Evolutionary conservation across 2,329 filamentous ascomycete species (phyloP).

Genomic region (Cercospora sp.): DNA sequence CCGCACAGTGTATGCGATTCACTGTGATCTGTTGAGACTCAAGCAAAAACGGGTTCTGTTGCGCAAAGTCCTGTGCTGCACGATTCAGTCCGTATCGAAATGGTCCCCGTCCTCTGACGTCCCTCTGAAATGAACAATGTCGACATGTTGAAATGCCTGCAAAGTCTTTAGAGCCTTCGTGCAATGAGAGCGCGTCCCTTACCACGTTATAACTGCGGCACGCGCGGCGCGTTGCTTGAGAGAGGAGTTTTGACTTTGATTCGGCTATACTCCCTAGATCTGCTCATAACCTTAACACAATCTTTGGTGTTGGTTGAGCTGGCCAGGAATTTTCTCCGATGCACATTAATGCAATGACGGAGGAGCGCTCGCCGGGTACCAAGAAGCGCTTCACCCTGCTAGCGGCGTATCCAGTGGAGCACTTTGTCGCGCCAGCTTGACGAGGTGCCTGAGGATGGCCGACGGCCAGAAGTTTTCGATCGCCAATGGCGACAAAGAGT

Average conservation of each 20-base stretch:
- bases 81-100: neutral
- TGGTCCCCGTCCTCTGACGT: neutral
- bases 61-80: neutral
- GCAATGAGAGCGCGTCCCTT: neutral
- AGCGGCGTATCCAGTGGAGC: neutral
- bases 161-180: neutral
- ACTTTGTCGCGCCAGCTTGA: neutral
- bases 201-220: neutral
- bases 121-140: neutral
- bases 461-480: neutral
- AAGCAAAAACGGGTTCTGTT: neutral
- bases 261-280: neutral
- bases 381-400: neutral
- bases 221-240: neutral
- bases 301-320: neutral
- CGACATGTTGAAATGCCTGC: neutral
- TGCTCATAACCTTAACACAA: neutral
- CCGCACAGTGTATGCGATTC: neutral
- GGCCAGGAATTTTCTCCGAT: neutral
- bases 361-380: neutral
- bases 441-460: neutral
- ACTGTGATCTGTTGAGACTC: neutral
- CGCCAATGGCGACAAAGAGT: neutral
- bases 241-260: neutral
- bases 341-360: neutral